Conservation (phyloP, 352 stramenopile species). For the Pythium scleroteichum region DNA sequence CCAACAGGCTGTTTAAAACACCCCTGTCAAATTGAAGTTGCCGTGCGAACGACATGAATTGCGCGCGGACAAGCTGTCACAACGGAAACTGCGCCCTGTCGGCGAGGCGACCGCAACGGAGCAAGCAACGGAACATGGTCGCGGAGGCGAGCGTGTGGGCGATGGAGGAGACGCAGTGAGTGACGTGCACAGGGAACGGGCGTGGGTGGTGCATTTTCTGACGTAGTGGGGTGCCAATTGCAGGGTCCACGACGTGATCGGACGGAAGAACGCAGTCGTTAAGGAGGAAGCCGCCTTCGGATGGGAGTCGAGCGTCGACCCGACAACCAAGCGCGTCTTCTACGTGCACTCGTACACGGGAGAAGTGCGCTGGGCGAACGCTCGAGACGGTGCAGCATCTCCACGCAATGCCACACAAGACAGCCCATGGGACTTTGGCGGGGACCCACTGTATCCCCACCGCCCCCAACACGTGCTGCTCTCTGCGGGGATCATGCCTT, state of each 20-base stretch:
- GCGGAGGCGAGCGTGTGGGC: background rate
- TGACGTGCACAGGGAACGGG: no score
- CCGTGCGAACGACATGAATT: background rate
- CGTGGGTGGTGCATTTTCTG: no score
- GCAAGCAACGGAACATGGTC: no score
- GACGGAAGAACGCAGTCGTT: no score
- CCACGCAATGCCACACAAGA: background rate
- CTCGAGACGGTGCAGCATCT: background rate
- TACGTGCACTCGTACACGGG: slow-evolving; percentile 72
- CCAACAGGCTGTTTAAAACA: slow-evolving; percentile 12
- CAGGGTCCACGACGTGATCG: no score
- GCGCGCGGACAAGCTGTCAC: background rate
- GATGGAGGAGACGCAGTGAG: slow-evolving; percentile 1
- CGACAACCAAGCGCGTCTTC: slow-evolving; percentile 47
- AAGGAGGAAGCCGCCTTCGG: slow-evolving; percentile 37
- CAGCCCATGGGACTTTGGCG: background rate
- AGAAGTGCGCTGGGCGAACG: slow-evolving; percentile 56
- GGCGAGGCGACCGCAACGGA: no score
- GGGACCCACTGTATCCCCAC: slow-evolving; percentile 38
- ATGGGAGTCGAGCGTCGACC: slow-evolving; percentile 57
- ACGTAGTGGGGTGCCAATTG: no score
- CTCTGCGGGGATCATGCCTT: slow-evolving; percentile 52
- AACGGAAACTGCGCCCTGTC: background rate
- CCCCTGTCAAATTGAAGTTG: slow-evolving; percentile 17
- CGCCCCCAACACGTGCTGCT: slow-evolving; percentile 61